Evolutionary conservation across 2,329 filamentous ascomycete genomes (phyloP).

Genomic region (Exophiala calicioides): DNA sequence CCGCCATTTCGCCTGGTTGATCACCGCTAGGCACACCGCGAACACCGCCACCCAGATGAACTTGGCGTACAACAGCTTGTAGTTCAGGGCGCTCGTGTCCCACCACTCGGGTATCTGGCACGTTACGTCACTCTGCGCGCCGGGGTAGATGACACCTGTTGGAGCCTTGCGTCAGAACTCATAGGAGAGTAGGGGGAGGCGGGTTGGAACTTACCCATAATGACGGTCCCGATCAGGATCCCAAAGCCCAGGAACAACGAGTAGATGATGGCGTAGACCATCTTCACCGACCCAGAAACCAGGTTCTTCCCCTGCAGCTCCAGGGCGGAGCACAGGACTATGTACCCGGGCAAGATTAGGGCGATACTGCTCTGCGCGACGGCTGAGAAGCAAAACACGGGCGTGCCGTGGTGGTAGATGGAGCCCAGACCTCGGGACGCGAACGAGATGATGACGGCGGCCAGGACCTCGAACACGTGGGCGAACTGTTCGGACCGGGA

Average conservation of each 20-base stretch:
- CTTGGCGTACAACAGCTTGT: constrained; percentile 45
- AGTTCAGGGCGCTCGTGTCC: constrained; percentile 47
- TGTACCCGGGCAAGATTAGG: constrained; percentile 70
- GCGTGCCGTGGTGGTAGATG: constrained; percentile 52
- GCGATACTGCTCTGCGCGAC: constrained; percentile 73
- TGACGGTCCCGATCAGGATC: constrained; percentile 65
- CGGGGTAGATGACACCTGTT: constrained; percentile 42
- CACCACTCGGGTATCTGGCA: constrained; percentile 24
- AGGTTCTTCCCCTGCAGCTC: constrained; percentile 70
- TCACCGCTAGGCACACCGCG: constrained; percentile 71
- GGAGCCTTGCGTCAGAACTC: background rate
- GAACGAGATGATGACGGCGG: constrained; percentile 67
- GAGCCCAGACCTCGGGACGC: constrained; percentile 69
- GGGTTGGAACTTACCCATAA: constrained; percentile 54
- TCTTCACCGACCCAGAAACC: constrained; percentile 69
- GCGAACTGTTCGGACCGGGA: constrained; percentile 69
- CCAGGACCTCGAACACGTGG: constrained; percentile 66
- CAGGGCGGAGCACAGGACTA: constrained; percentile 61
- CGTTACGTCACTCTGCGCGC: constrained; percentile 23
- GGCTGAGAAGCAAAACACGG: constrained; percentile 69
- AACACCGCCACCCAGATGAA: constrained; percentile 76
- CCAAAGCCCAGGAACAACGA: constrained; percentile 72
- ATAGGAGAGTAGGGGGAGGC: background rate
- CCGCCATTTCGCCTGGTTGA: constrained; percentile 79
- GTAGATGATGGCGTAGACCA: constrained; percentile 75